Percentiles rank a stretch among this genome's conserved stretches.
Conservation (phyloP, 805 yeast species). For the Zygoascus biomembranicola region DNA sequence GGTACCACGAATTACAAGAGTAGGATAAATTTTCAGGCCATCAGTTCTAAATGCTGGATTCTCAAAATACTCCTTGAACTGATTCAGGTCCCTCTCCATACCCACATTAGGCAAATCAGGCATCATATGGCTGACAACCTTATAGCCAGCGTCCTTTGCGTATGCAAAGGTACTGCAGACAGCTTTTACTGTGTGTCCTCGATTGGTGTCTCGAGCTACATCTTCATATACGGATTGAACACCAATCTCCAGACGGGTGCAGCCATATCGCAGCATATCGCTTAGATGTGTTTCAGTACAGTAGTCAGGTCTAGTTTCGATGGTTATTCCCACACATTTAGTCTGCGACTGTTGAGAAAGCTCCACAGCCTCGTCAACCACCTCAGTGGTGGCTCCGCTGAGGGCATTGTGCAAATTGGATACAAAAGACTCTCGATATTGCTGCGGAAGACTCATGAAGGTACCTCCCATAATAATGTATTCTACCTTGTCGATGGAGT, state of each 20-base stretch:
- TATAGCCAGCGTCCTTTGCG: slow-evolving; percentile 98
- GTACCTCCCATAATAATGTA: slow-evolving; percentile 99
- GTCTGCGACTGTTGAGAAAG: slow-evolving; percentile 92
- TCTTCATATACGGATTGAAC: slow-evolving; percentile 97
- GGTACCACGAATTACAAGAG: slow-evolving; percentile 93
- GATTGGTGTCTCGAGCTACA: slow-evolving; percentile 95
- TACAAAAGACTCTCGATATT: slow-evolving; percentile 84
- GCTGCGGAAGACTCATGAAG: slow-evolving; percentile 87
- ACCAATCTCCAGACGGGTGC: slow-evolving; percentile 94
- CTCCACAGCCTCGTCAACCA: slow-evolving; percentile 82
- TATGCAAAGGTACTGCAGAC: slow-evolving; percentile 92
- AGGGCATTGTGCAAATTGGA: slow-evolving; percentile 89
- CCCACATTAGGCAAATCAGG: slow-evolving; percentile 98
- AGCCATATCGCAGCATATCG: slow-evolving; percentile 94
- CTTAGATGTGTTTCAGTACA: slow-evolving; percentile 92
- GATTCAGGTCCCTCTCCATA: slow-evolving; percentile 95
- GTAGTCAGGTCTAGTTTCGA: slow-evolving; percentile 97
- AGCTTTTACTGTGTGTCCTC: slow-evolving; percentile 95
- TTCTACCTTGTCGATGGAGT: slow-evolving; percentile 94
- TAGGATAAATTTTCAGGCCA: slow-evolving; percentile 91
- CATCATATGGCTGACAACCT: slow-evolving; percentile 98
- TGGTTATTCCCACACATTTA: slow-evolving; percentile 96
- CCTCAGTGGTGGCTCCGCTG: slow-evolving; percentile 81
- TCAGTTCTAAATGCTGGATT: slow-evolving; percentile 96
- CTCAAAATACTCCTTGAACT: slow-evolving; percentile 92